Evolutionary conservation across 2,329 filamentous ascomycete genomes (phyloP).

Genomic region (Mycocentrospora acerina): DNA sequence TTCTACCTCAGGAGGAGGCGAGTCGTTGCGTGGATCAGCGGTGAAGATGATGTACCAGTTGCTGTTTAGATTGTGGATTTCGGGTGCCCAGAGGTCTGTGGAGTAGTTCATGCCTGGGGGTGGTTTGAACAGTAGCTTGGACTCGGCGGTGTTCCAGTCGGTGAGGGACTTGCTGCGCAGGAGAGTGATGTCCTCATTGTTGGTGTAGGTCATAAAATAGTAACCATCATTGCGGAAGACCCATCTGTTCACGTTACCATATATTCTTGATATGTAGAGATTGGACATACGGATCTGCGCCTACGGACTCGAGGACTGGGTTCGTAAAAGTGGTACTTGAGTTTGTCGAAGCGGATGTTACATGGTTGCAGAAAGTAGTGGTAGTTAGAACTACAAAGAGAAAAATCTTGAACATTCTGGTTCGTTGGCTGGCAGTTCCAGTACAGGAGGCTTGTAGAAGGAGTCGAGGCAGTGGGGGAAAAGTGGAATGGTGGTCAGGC

Average conservation of each 20-base stretch:
- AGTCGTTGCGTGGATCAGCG: constrained; percentile 51
- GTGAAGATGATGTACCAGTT: constrained; percentile 58
- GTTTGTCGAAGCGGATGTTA: constrained; percentile 12
- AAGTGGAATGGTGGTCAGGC: not conserved
- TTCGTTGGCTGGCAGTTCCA: not conserved
- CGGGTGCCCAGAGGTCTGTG: constrained; percentile 54
- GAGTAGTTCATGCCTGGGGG: constrained; percentile 47
- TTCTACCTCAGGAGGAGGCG: constrained; percentile 50
- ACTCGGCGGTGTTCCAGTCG: constrained; percentile 49
- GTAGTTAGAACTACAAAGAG: constrained; percentile 20
- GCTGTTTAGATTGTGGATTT: constrained; percentile 50
- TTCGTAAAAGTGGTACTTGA: constrained; percentile 46
- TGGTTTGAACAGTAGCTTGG: constrained; percentile 46
- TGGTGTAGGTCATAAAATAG: constrained; percentile 51
- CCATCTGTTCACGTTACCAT: constrained; percentile 34
- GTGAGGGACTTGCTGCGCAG: constrained; percentile 46
- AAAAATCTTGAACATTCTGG: constrained; percentile 22
- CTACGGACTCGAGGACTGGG: constrained; percentile 44
- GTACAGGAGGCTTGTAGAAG: not conserved
- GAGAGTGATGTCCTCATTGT: constrained; percentile 47
- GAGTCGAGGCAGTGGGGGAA: not conserved
- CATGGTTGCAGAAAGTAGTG: constrained; percentile 14
- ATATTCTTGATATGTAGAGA: too few relatives aligned
- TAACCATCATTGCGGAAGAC: constrained; percentile 45
- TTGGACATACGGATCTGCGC: constrained; percentile 46